phyloP scores from a whole-genome alignment of 257 asterid species.

The Nemophila menziesii region DNA sequence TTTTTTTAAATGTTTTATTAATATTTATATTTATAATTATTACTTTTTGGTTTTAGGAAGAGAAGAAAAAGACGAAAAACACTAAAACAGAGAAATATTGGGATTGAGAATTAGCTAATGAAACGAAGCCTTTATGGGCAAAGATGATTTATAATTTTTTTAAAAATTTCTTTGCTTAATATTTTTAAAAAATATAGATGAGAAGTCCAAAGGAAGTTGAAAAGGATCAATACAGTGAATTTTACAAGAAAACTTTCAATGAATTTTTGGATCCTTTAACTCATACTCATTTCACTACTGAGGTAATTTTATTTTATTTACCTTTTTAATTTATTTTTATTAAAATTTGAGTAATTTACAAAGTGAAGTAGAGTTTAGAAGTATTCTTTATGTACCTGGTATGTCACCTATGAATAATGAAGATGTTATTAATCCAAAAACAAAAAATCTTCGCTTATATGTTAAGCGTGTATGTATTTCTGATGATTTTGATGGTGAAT shows the following conservation, averaged over 20 bases:
- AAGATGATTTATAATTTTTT: no score
- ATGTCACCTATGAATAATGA: conserved; percentile 98
- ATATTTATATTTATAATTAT: conserved; percentile 1
- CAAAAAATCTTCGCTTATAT: conserved; percentile 79
- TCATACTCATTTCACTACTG: conserved; percentile 84
- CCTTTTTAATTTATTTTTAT: not conserved
- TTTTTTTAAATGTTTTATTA: not conserved
- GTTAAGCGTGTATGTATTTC: conserved; percentile 96
- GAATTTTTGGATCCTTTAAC: conserved; percentile 93
- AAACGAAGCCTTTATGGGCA: conserved; percentile 99
- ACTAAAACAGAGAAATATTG: conserved; percentile 89
- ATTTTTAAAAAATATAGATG: conserved; percentile 51
- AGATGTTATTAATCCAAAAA: conserved; percentile 88
- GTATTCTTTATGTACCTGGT: conserved; percentile 90
- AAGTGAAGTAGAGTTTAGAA: conserved; percentile 99
- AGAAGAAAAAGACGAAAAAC: conserved; percentile 56
- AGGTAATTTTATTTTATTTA: conserved; percentile 51
- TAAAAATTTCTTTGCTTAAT: not conserved
- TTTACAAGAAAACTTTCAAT: conserved; percentile 84
- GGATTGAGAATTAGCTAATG: conserved; percentile 96
- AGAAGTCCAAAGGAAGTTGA: conserved; percentile 91
- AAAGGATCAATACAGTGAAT: conserved; percentile 79
- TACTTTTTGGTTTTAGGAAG: conserved; percentile 47
- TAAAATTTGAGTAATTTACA: conserved; percentile 14
- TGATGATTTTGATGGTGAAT: conserved; percentile 97